Percentiles rank a stretch among this genome's conserved stretches.
Evolutionary conservation across 164 flowering plant genomes (phyloP).

Genomic region (Pachysandra terminalis): DNA sequence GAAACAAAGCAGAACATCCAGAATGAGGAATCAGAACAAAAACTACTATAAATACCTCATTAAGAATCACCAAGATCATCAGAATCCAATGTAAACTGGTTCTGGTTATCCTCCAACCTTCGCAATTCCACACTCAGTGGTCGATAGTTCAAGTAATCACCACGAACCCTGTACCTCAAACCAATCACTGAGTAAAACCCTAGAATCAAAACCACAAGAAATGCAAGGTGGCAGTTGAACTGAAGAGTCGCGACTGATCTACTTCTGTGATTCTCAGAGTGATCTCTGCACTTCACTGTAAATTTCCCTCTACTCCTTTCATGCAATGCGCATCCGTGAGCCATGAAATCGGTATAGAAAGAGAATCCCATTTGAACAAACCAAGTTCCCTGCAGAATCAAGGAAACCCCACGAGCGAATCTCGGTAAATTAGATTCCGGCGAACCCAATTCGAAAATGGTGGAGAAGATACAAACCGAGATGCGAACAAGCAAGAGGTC

Average conservation of each 20-base stretch:
- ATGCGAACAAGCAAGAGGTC: constrained; percentile 81
- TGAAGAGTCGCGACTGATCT: constrained; percentile 83
- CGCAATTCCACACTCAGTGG: constrained; percentile 64
- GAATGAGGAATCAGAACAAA: too few relatives aligned
- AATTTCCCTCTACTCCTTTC: constrained; percentile 77
- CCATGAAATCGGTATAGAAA: too few relatives aligned
- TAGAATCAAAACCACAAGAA: constrained; percentile 46
- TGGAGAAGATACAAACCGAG: constrained; percentile 52
- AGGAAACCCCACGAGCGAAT: constrained; percentile 68
- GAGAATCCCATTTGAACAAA: constrained; percentile 90
- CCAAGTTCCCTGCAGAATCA: constrained; percentile 87
- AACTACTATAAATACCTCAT: too few relatives aligned
- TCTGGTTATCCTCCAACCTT: constrained; percentile 29
- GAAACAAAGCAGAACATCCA: too few relatives aligned
- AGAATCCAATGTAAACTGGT: constrained; percentile 69
- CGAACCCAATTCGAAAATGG: constrained; percentile 42
- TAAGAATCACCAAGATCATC: constrained; percentile 49
- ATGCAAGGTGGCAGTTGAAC: constrained; percentile 85
- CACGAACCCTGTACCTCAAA: constrained; percentile 16
- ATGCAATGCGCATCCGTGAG: constrained; percentile 58
- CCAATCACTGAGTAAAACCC: constrained; percentile 42
- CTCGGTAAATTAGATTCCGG: constrained; percentile 33
- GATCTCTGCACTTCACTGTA: constrained; percentile 75
- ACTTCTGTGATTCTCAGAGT: constrained; percentile 68
- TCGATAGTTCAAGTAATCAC: constrained; percentile 36